phyloP scores from a whole-genome alignment of 495 filamentous ascomycete species.

The Hypoxylon intermedium region DNA sequence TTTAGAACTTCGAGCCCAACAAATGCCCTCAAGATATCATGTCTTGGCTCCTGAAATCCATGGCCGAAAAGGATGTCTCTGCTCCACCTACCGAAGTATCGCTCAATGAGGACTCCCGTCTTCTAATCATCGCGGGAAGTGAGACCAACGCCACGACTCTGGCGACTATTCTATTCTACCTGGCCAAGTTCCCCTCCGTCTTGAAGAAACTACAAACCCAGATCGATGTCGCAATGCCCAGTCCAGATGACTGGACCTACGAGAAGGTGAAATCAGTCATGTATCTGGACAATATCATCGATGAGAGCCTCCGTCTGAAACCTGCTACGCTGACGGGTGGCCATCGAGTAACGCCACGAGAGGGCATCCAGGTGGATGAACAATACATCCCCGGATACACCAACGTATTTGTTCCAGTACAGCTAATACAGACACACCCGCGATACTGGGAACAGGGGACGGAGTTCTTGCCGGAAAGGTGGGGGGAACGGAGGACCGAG shows the following conservation, averaged over 20 bases:
- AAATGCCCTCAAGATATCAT: constrained; percentile 32
- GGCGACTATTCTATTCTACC: constrained; percentile 19
- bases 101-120: constrained; percentile 25
- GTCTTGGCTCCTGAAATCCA: constrained; percentile 38
- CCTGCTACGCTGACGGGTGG: constrained; percentile 48
- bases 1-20: constrained; percentile 5
- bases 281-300: constrained; percentile 58
- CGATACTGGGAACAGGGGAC: constrained; percentile 48
- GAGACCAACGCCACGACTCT: constrained; percentile 30
- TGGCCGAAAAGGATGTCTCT: constrained; percentile 25
- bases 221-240: constrained; percentile 19
- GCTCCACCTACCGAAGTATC: constrained; percentile 22
- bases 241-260: constrained; percentile 32
- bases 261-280: constrained; percentile 27
- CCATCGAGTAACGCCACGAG: constrained; percentile 50
- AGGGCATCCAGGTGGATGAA: constrained; percentile 57
- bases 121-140: constrained; percentile 34
- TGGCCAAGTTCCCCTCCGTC: constrained; percentile 23
- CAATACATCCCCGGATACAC: constrained; percentile 57
- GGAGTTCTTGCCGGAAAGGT: constrained; percentile 60
- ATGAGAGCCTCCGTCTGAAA: constrained; percentile 61
- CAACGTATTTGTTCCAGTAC: constrained; percentile 34
- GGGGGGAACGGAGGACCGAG: constrained; percentile 48
- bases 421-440: constrained; percentile 42
- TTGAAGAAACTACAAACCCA: constrained; percentile 28